Conservation (phyloP, 192 early-diverging fungal species). For the Entomortierella parvispora region DNA sequence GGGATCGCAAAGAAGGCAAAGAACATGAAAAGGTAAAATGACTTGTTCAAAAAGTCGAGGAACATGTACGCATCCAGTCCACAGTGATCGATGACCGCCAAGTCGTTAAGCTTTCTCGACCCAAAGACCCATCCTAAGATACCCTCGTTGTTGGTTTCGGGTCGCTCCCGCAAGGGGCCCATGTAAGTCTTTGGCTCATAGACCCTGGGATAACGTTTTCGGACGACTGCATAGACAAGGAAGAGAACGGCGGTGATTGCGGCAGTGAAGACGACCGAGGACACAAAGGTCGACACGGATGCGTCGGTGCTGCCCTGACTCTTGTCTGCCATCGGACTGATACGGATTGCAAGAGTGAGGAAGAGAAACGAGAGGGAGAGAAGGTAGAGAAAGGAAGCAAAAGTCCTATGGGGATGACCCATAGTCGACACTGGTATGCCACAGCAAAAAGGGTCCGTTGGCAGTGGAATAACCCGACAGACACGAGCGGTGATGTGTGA, state of each 20-base stretch:
- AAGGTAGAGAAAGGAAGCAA: no score
- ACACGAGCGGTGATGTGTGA: not conserved
- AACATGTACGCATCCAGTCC: constrained; percentile 83
- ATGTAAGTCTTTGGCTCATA: constrained; percentile 79
- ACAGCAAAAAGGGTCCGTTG: no score
- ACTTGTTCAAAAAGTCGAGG: constrained; percentile 71
- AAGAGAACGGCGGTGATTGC: constrained; percentile 62
- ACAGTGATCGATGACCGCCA: constrained; percentile 58
- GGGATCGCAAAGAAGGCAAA: constrained; percentile 63
- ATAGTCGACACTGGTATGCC: no score
- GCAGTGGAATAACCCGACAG: no score
- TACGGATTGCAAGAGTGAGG: no score
- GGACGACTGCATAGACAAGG: constrained; percentile 68
- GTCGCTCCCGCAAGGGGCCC: constrained; percentile 56
- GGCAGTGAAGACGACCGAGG: constrained; percentile 74
- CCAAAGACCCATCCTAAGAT: constrained; percentile 68
- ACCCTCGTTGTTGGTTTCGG: constrained; percentile 43
- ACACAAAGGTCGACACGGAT: constrained; percentile 72
- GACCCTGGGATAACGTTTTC: constrained; percentile 67
- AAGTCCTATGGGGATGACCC: no score
- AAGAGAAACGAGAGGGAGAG: no score
- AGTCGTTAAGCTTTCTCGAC: constrained; percentile 54
- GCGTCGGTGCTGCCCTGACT: constrained; percentile 37
- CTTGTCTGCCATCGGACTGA: not conserved
- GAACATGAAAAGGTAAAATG: constrained; percentile 69